Percentiles rank a stretch among this genome's conserved stretches.
Evolutionary conservation across 148 eudicot species (phyloP).

Genomic region (Rhododendron ferrugineum): DNA sequence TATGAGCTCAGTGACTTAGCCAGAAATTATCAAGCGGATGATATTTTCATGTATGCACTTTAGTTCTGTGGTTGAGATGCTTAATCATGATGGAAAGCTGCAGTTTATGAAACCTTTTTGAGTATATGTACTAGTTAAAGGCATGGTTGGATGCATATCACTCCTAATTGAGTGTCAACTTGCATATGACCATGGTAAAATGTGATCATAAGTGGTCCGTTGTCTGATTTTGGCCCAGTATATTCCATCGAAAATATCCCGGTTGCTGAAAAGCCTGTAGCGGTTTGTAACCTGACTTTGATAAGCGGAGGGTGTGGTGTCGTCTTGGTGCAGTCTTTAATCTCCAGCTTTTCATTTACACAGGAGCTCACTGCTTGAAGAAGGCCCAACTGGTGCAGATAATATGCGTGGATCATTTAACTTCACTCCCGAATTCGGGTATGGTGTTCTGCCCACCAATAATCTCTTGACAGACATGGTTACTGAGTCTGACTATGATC

Average conservation of each 20-base stretch:
- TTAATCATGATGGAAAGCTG: slow-evolving; percentile 29
- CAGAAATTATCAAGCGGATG: slow-evolving; percentile 42
- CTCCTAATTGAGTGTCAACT: neutral
- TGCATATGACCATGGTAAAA: neutral
- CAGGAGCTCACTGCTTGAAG: slow-evolving; percentile 62
- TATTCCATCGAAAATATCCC: neutral
- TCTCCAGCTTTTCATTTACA: slow-evolving; percentile 7
- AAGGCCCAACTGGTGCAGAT: slow-evolving; percentile 26
- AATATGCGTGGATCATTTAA: slow-evolving; percentile 18
- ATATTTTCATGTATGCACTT: slow-evolving; percentile 55
- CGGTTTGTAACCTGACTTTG: neutral
- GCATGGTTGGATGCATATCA: neutral
- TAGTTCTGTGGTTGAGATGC: slow-evolving; percentile 33
- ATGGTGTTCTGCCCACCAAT: slow-evolving; percentile 25
- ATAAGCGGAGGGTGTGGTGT: neutral
- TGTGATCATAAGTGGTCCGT: neutral
- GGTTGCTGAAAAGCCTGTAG: neutral
- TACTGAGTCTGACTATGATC: slow-evolving; percentile 19
- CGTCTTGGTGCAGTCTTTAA: neutral
- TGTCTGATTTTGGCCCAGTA: neutral
- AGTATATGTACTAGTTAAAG: neutral
- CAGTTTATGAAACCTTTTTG: neutral
- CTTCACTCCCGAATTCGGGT: slow-evolving; percentile 29
- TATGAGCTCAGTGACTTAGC: slow-evolving; percentile 28
- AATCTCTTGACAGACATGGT: slow-evolving; percentile 21